Evolutionary conservation across 805 yeast species (phyloP), one percentile per base, ranked within the genome.

Genomic region (Saturnispora saitoi): DNA sequence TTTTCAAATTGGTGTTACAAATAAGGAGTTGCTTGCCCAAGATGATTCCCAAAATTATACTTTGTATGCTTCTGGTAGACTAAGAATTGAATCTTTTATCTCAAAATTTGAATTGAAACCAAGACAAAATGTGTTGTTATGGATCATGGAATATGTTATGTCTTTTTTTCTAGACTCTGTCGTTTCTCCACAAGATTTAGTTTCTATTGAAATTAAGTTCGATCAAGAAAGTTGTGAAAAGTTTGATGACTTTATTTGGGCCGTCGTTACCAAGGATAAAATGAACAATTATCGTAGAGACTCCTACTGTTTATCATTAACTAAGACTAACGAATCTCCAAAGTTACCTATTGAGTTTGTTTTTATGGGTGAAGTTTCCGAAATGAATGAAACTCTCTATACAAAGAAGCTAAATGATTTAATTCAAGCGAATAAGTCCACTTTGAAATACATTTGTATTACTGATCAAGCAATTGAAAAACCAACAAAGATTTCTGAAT

Each of bases 41-140:
- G 95, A 84, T 60, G 76, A 80, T 43, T 69, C 81, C 24, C 81
- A 83, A 57, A 70, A 73, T 51, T 87, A 67, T 65, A 67, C 71
- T 10, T 71, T 86, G 32, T 93, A 87, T 63, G 95, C 96, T 39
- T 77, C 95, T 49, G 99, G 99, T 53, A 81, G 99, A 65, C 70
- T 78, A 51, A 83, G 87, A 64, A 75, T 93, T 52, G 79, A 79
- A 51, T 73, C 77, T 48, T 68, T 89, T 50, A 68, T 75, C 49
- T 72, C 83, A 42, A 78, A 75, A 53, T 72, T 89, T 62, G 75
- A 74, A 49, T 72, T 90, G 65, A 71, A 78, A 52, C 79, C 95
- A 52, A 83, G 98, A 71, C 90, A 87, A 64, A 91, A 90, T 67
- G 58, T 83, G 28, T 70, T 87, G 54, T 70, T 84, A 51, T 76